Conservation (phyloP, 768 basidiomycete species). For the Mycena pura region DNA sequence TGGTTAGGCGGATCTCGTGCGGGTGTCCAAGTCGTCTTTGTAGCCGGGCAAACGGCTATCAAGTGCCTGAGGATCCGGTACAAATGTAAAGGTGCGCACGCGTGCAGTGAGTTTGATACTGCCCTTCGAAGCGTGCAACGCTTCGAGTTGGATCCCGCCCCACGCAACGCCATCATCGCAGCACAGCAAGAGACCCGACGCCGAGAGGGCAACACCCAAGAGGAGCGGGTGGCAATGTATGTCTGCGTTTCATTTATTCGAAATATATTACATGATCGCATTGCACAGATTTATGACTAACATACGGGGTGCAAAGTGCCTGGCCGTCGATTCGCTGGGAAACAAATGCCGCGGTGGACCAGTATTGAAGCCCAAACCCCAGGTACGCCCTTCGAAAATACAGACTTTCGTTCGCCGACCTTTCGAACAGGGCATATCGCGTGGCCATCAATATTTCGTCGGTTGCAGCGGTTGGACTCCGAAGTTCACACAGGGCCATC, state of each 20-base stretch:
- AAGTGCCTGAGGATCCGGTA: neutral
- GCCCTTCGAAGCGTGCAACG: too few species aligned
- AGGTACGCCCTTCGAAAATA: neutral
- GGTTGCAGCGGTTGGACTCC: neutral
- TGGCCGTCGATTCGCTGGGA: neutral
- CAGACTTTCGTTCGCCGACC: neutral
- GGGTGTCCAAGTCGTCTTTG: neutral
- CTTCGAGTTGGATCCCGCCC: neutral
- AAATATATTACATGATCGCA: neutral
- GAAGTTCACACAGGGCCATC: neutral
- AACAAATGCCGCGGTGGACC: neutral
- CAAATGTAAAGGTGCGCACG: neutral
- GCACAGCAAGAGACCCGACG: neutral
- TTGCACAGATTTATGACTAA: neutral
- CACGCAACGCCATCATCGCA: neutral
- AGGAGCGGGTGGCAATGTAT: neutral
- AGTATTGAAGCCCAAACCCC: neutral
- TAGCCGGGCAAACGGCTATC: neutral
- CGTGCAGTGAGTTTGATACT: too few species aligned
- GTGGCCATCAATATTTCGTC: neutral
- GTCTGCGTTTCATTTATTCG: neutral
- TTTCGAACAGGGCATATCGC: neutral
- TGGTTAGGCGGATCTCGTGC: neutral
- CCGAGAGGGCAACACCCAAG: neutral
- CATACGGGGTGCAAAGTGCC: neutral